Base-by-base conservation (phyloP, 2,329 filamentous ascomycete species). In the Thielaviopsis musarum region DNA sequence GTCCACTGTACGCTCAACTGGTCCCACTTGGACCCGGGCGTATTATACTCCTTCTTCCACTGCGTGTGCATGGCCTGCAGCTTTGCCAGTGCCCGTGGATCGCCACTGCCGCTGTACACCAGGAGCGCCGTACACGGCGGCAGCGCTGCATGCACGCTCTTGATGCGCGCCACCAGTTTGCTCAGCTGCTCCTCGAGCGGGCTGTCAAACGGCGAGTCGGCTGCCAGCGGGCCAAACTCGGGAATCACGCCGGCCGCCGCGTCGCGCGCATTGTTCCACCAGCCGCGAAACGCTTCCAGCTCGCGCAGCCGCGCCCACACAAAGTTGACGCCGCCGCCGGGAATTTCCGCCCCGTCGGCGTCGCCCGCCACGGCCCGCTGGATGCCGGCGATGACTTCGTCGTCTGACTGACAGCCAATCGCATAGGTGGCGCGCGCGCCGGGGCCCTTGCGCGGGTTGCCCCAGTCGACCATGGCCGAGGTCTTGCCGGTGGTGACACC, bases 401-500 rank as follows among this genome's bases (percentile, higher is more conserved):
- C 78, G 67, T 85, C 82, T 52, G 74, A 77, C 51, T 70, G 72
- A 68, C 82, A 84, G 17, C 77, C 76, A 51, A 85, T 75, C 41
- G 76, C 72, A 63, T 78, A 72, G 3, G 75, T 80, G 3, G 82
- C 79, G 52, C 78, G 78, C 52, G 72, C 75, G 55, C 80, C 80
- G 5, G 75, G 74, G 17, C 80, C 80, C 66, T 78, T 78, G 58
- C 74, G 73, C 15, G 88, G 87, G 62, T 90, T 85, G 56, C 91
- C 91, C 86, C 91, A 95, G 71, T 98, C 93, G 22, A 97, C 79
- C 34, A 94, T 82, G 1, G 86, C 87, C 61, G 83, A 85, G 0
- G 77, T 81, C 69, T 84, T 84, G 63, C 79, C 79, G 3, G 75
- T 73, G 41, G 77, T 73, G 12, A 75, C 63, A 22, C 80, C 80